phyloP scores from a whole-genome alignment of 2,329 filamentous ascomycete genomes.

The Talaromyces funiculosus region DNA sequence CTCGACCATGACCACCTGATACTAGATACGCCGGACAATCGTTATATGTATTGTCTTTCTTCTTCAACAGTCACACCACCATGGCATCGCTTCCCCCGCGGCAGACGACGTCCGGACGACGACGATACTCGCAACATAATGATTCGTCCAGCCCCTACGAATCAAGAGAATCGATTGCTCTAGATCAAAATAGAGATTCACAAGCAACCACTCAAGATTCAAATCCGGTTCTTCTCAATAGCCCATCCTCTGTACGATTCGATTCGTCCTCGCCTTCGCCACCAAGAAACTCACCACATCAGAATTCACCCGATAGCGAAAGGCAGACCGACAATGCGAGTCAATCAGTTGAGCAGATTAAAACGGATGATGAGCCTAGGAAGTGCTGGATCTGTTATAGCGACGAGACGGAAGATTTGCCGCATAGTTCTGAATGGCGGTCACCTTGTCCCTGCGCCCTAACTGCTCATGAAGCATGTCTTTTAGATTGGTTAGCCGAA shows the following conservation, averaged over 20 bases:
- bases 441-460: slow-evolving; percentile 87
- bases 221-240: slow-evolving; percentile 8
- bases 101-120: slow-evolving; percentile 4
- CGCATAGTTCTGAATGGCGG: slow-evolving; percentile 64
- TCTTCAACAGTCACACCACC: not conserved
- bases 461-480: slow-evolving; percentile 81
- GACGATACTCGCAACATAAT: slow-evolving; percentile 7
- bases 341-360: not conserved
- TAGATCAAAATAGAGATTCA: not conserved
- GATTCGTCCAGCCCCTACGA: slow-evolving; percentile 4
- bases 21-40: not conserved
- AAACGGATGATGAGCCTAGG: slow-evolving; percentile 31
- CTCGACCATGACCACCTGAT: not conserved
- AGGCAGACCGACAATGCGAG: not conserved
- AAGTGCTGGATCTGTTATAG: slow-evolving; percentile 68
- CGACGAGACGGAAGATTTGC: slow-evolving; percentile 58
- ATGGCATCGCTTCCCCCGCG: slow-evolving; percentile 15
- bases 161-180: not conserved
- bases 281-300: not conserved
- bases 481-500: slow-evolving; percentile 91
- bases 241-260: slow-evolving; percentile 1
- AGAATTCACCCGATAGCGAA: not conserved
- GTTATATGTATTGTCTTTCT: not conserved
- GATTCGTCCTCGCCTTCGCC: slow-evolving; percentile 1
- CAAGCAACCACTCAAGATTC: not conserved